Evolutionary conservation across 352 stramenopile genomes (phyloP).

Genomic region (Phytophthora meadii): DNA sequence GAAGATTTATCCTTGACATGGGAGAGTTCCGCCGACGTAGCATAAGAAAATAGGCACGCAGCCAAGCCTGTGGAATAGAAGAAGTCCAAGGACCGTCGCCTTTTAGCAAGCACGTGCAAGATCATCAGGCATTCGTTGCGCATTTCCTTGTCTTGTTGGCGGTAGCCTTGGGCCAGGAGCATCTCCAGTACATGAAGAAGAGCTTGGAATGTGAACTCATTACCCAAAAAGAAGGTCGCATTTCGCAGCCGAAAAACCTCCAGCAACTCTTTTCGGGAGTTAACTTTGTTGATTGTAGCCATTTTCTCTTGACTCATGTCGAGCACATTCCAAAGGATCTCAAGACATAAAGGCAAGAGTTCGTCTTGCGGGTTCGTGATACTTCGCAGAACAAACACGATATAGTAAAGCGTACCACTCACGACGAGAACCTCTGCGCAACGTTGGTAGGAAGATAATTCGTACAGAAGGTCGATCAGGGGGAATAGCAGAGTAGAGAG

Average conservation of each 20-base stretch:
- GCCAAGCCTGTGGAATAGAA: conserved; percentile 72
- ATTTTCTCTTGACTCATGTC: conserved; percentile 72
- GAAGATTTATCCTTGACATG: conserved; percentile 29
- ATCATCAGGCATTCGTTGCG: conserved; percentile 83
- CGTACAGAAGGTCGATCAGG: conserved; percentile 66
- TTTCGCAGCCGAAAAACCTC: conserved; percentile 70
- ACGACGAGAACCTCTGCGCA: conserved; percentile 78
- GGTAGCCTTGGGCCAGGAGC: conserved; percentile 63
- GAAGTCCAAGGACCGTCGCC: conserved; percentile 50
- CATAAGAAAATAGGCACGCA: conserved; percentile 68
- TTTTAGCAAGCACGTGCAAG: conserved; percentile 61
- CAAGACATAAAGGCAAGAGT: conserved; percentile 70
- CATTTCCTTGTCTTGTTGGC: conserved; percentile 81
- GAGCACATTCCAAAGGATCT: conserved; percentile 80
- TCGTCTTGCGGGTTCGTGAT: conserved; percentile 69
- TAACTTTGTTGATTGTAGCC: conserved; percentile 42
- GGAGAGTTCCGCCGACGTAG: conserved; percentile 55
- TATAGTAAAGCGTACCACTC: conserved; percentile 65
- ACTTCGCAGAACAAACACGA: conserved; percentile 68
- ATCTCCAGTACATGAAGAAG: conserved; percentile 68
- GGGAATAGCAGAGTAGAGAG: conserved; percentile 57
- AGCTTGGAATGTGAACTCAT: conserved; percentile 61
- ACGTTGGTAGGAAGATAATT: conserved; percentile 69
- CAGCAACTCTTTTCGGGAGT: conserved; percentile 63
- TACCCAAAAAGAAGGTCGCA: conserved; percentile 67